phyloP scores from a whole-genome alignment of 441 rosid species.

The Flueggea neowawraea region DNA sequence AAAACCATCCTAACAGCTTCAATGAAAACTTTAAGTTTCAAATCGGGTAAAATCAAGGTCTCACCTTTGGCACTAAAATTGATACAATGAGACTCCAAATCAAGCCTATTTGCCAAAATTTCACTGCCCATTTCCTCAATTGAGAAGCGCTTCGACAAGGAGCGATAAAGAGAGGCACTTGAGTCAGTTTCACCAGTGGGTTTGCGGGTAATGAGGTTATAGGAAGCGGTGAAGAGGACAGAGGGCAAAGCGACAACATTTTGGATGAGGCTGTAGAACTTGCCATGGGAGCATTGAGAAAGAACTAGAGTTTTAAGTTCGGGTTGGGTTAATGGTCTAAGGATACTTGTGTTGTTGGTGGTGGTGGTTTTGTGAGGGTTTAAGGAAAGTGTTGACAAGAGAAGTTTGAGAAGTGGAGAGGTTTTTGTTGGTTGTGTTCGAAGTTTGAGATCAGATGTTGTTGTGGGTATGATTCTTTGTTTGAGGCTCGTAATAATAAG shows the following conservation, averaged over 20 bases:
- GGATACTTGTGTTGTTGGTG: neutral
- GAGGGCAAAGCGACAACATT: conserved; percentile 61
- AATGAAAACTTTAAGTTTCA: conserved; percentile 71
- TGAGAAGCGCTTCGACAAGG: conserved; percentile 46
- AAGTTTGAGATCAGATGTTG: too few species aligned
- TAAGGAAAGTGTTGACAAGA: too few species aligned
- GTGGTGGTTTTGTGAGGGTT: too few species aligned
- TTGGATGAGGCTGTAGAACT: conserved; percentile 50
- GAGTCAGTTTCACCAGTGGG: conserved; percentile 5
- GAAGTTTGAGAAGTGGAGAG: too few species aligned
- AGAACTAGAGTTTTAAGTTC: conserved; percentile 38
- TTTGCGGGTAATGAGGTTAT: conserved; percentile 32
- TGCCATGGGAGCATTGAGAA: conserved; percentile 51
- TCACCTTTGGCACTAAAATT: conserved; percentile 37
- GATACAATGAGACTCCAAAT: conserved; percentile 50
- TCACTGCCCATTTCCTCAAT: conserved; percentile 58
- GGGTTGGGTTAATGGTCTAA: too few species aligned
- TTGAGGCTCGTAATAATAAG: too few species aligned
- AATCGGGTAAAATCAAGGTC: conserved; percentile 60
- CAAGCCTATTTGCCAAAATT: conserved; percentile 46
- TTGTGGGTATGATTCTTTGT: too few species aligned
- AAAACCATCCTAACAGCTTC: conserved; percentile 76
- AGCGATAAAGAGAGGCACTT: conserved; percentile 4
- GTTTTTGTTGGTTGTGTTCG: too few species aligned
- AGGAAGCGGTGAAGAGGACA: conserved; percentile 74